Evolutionary conservation across 495 filamentous ascomycete genomes (phyloP).

Genomic region (Aspergillus panamensis): DNA sequence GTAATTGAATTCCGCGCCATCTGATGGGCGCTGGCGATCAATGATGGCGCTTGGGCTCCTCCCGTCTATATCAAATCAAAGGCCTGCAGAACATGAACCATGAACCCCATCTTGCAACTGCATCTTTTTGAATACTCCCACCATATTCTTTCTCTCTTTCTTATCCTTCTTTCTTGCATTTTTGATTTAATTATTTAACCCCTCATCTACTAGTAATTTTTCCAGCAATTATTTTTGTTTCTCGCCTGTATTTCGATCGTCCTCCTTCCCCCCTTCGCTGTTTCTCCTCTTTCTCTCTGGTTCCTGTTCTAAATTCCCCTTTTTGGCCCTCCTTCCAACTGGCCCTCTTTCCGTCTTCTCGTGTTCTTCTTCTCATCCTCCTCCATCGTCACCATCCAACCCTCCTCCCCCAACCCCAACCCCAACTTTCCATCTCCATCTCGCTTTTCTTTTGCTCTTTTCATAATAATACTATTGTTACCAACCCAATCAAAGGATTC

Average conservation of each 20-base stretch:
- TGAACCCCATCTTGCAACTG: neutral
- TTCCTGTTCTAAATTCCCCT: constrained; percentile 4
- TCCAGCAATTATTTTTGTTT: constrained; percentile 1
- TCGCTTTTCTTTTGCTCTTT: constrained; percentile 9
- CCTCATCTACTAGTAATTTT: neutral
- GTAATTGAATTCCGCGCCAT: too few relatives aligned
- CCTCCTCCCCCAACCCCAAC: constrained; percentile 14
- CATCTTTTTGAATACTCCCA: constrained; percentile 10
- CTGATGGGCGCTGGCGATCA: neutral
- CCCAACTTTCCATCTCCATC: constrained; percentile 16
- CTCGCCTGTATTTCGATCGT: constrained; percentile 1
- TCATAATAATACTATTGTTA: constrained; percentile 9
- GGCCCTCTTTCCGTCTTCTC: constrained; percentile 6
- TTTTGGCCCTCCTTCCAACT: constrained; percentile 11
- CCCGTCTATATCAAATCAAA: constrained; percentile 14
- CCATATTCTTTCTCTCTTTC: neutral
- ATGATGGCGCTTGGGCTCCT: constrained; percentile 17
- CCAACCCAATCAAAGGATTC: neutral
- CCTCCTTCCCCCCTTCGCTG: constrained; percentile 9
- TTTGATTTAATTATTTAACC: neutral
- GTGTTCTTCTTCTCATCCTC: constrained; percentile 7
- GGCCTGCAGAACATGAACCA: neutral
- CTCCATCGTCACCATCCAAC: constrained; percentile 1
- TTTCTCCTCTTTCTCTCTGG: constrained; percentile 5
- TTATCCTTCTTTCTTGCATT: neutral